Percentiles rank a stretch among this genome's conserved stretches.
These are phyloP conservation scores for Claviceps monticola DNA, from an alignment of 2,329 filamentous ascomycete species.

Conservation along the genomic window DNA sequence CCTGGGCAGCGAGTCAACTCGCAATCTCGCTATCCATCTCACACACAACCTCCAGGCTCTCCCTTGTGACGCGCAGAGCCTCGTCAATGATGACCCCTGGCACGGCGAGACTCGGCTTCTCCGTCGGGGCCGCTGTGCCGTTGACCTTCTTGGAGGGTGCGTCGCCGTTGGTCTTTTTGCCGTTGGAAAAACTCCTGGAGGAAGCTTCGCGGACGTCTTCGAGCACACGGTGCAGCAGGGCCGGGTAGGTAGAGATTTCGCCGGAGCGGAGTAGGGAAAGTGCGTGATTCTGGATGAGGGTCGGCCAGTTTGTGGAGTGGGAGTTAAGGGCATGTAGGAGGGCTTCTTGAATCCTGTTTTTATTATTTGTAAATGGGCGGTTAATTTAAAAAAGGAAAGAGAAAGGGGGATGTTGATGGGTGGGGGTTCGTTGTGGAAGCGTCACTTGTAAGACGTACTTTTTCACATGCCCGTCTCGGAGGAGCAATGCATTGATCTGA, in stretches of 20 bases:
- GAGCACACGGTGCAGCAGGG: constrained; percentile 45
- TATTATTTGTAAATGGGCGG: background rate
- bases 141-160: constrained; percentile 12
- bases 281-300: constrained; percentile 43
- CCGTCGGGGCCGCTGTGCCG: constrained; percentile 11
- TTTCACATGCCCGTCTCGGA: constrained; percentile 44
- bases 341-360: constrained; percentile 45
- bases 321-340: constrained; percentile 49
- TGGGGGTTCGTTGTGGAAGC: background rate
- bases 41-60: constrained; percentile 39
- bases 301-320: constrained; percentile 48
- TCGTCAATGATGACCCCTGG: constrained; percentile 48
- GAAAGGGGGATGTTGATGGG: background rate
- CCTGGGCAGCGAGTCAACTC: constrained; percentile 5
- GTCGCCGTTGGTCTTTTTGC: constrained; percentile 23
- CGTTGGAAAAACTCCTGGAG: constrained; percentile 15
- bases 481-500: constrained; percentile 44
- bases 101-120: constrained; percentile 34
- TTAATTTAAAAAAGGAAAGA: background rate
- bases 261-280: constrained; percentile 45
- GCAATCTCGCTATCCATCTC: constrained; percentile 21
- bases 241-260: constrained; percentile 45
- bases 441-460: constrained; percentile 28
- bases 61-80: constrained; percentile 43
- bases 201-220: constrained; percentile 45